Evolutionary conservation across 139 green algal genomes (phyloP), one percentile per base, ranked within the genome.

Genomic region (Trebouxia sp.): DNA sequence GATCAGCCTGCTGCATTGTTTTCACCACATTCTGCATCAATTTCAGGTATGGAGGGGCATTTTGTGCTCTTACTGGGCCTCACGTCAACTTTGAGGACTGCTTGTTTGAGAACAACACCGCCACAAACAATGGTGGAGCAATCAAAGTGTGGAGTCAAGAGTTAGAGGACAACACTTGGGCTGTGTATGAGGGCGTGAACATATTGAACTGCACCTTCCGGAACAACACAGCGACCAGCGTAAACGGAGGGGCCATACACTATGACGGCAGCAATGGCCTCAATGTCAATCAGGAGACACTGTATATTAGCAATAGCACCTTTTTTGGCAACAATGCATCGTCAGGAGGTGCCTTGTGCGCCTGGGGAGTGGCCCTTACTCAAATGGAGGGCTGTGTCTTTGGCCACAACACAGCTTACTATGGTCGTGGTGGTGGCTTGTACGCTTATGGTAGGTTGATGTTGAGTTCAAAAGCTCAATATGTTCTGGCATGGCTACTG

Each of bases 381-480:
- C 51, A 32, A 26, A 30, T 65, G 15, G 17, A 65, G 10, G 20
- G 22, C 8, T 65, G 20, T 26, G 30, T 24, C 6, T 65, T 65
- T 30, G 51, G 30, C 24, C 51, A 30, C 3, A 65, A 65, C 7
- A 5, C 30, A 35, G 51, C 51, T 4, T 65, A 32, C 22, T 65
- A 28, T 65, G 51, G 51, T 1, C 51, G 17, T 30, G 51, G 51
- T 6, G 51, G 12, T 35, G 51, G 51, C 7, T 32, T 65, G 1
- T 65, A 65, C 20, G 22, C 51, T 65, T 65, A 65, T 30, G 51
- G 51, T 65, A 65, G n/a, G n/a, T n/a, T n/a, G n/a, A n/a, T n/a
- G n/a, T n/a, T n/a, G n/a, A n/a, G n/a, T n/a, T n/a, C n/a, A n/a
- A n/a, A n/a, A n/a, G n/a, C n/a, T n/a, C n/a, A n/a, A n/a, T n/a